Evolutionary conservation across 768 basidiomycete genomes (phyloP), one percentile per base, ranked within the genome.

Genomic region (Suillus occidentalis): DNA sequence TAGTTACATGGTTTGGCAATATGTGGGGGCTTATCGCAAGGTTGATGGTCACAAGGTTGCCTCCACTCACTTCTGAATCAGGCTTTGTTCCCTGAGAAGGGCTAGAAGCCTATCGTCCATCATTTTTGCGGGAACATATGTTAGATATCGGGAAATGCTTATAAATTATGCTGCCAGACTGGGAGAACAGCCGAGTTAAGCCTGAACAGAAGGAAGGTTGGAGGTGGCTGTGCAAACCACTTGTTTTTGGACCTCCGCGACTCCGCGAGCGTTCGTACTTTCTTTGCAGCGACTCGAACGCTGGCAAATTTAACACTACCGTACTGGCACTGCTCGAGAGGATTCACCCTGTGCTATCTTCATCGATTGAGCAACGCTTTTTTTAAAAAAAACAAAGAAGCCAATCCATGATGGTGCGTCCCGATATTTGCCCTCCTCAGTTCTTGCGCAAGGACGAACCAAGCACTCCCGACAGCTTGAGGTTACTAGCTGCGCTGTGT

Each of bases 401-500:
- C 5, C 39, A 25, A 40, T 28, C 31, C 8, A 52, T 52, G 47
- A 49, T 37, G 40, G 58, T 59, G 28, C 42, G 58, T 59, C 10
- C 28, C 20, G 58, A 42, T 28, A 40, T 40, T 20, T 10, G 31
- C 12, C 36, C 18, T 20, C 25, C 18, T 20, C 10, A 8, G 18
- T 59, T 20, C 12, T 6, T 42, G 40, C 40, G 42, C 40, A 59
- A 66, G 45, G 66, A 66, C 63, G 66, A 66, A 34, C 42, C 45
- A 52, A 66, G 66, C 59, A 65, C 64, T 43, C 64, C 34, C 36
- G 42, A 66, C 57, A 60, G 50, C 65, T 40, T 28, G 53, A 55
- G 64, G 39, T 55, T 22, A 40, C 42, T 40, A 22, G 63, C 52
- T 37, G 22, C 16, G 66, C 64, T 56, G 66, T 65, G 66, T 66